phyloP scores from a whole-genome alignment of 345 rosid genomes.

The Crucihimalaya himalaica region DNA sequence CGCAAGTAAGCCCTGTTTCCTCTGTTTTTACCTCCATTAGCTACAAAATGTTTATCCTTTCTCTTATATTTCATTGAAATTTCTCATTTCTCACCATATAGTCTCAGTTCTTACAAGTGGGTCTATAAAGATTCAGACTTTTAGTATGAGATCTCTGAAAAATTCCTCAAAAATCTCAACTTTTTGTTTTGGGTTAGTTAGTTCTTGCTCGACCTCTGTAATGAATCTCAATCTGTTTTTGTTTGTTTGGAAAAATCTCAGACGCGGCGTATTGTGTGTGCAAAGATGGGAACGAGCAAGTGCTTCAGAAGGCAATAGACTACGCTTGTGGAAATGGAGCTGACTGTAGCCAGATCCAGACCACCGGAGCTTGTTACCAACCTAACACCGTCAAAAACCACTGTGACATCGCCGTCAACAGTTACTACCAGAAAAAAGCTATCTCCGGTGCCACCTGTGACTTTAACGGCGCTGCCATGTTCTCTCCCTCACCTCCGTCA shows the following conservation, averaged over 20 bases:
- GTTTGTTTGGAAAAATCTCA: slow-evolving; percentile 9
- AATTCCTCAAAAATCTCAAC: background rate
- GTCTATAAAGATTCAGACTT: background rate
- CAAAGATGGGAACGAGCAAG: slow-evolving; percentile 67
- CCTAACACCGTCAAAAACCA: slow-evolving; percentile 69
- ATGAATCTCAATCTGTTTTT: background rate
- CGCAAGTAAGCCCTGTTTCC: slow-evolving; percentile 60
- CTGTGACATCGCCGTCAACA: slow-evolving; percentile 47
- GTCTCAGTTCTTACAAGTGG: background rate
- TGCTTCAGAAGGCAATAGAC: slow-evolving; percentile 70
- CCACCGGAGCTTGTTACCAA: slow-evolving; percentile 70
- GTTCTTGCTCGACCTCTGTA: background rate
- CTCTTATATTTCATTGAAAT: background rate
- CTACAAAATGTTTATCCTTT: background rate
- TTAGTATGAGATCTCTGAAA: slow-evolving; percentile 15
- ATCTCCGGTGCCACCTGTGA: slow-evolving; percentile 44
- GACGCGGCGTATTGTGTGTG: slow-evolving; percentile 82
- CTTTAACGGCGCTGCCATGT: slow-evolving; percentile 34
- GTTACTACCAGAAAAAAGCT: slow-evolving; percentile 44
- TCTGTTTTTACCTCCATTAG: slow-evolving; percentile 13
- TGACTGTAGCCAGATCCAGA: slow-evolving; percentile 59
- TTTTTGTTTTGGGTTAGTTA: background rate
- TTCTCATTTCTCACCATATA: background rate
- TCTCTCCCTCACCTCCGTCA: slow-evolving; percentile 28
- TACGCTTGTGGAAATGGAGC: slow-evolving; percentile 94